Evolutionary conservation across 176 grass and related monocot species (phyloP), one percentile per base, ranked within the genome.

Genomic region (Pontederia paniculata): DNA sequence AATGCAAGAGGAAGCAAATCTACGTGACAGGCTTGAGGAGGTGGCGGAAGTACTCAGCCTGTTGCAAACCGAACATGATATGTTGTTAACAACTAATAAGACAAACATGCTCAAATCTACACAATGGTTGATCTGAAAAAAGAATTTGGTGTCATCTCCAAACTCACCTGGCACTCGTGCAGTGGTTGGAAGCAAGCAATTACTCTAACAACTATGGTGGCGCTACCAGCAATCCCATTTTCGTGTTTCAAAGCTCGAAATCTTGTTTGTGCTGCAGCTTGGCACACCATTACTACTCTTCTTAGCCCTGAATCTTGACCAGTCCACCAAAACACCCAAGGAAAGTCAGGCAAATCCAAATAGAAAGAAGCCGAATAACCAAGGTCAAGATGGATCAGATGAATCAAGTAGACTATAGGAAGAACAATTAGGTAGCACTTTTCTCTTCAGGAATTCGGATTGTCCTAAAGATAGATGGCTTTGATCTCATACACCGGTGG

Each of bases 1-100:
- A 77, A 52, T 31, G 5, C 54, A 50, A 77, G 8, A 65, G 63
- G 18, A 60, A 66, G 70, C 21, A 51, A 52, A 73, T 70, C 86
- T 96, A 96, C 91, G 77, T 96, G 21, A 96, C 91, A 0, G 91
- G 91, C 74, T 96, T 89, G 37, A 96, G 86, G 60, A 96, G 91
- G 64, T 96, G 86, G 14, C 91, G 91, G 74, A 89, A 96, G 52
- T 96, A 96, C 60, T 96, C 86, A 9, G 86, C 91, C 91, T 96
- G 66, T 69, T 43, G 55, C 82, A 67, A 45, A 62, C 67, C 50
- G 49, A 37, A 51, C 10, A 52, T 8, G 62, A 71, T 59, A 73
- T 10, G 6, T 61, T 55, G 55, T 25, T 80, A 42, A 68, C 44
- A 19, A 77, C 17, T 23, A 70, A 5, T 46, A 13, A 47, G 47